Conservation (phyloP, 305 asterid genomes). For the Fraxinus latifolia region DNA sequence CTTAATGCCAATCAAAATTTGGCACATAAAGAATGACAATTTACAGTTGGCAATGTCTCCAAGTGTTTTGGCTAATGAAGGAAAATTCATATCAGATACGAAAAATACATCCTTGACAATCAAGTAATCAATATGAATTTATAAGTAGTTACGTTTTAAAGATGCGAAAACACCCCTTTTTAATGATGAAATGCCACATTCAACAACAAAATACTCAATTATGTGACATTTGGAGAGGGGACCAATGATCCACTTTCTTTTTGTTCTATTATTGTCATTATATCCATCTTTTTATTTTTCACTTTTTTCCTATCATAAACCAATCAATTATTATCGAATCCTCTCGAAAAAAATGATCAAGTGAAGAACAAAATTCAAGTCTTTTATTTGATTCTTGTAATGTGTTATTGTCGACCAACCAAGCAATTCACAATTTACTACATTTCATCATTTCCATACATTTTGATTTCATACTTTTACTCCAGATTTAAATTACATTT, state of each 20-base stretch:
- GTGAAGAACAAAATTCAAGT: background rate
- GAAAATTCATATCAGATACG: slow-evolving; percentile 23
- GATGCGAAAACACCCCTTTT: slow-evolving; percentile 1
- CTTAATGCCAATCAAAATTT: background rate
- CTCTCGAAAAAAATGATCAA: background rate
- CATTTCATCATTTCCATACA: no score
- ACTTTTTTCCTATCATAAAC: background rate
- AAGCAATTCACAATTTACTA: no score
- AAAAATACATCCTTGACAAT: slow-evolving; percentile 5
- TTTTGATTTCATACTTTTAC: no score
- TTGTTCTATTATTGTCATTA: background rate
- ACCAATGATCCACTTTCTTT: slow-evolving; percentile 32
- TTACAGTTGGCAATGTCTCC: background rate
- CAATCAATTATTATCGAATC: background rate
- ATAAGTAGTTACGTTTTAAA: slow-evolving; percentile 27
- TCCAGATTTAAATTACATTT: no score
- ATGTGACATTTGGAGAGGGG: slow-evolving; percentile 49
- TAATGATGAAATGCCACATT: slow-evolving; percentile 1
- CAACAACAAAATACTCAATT: background rate
- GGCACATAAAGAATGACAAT: background rate
- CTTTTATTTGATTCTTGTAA: no score
- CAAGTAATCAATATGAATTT: background rate
- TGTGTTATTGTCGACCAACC: no score
- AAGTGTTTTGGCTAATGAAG: slow-evolving; percentile 27
- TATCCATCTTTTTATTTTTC: background rate